Conservation (phyloP, 345 rosid genomes). For the Eucalyptus lansdowneana region DNA sequence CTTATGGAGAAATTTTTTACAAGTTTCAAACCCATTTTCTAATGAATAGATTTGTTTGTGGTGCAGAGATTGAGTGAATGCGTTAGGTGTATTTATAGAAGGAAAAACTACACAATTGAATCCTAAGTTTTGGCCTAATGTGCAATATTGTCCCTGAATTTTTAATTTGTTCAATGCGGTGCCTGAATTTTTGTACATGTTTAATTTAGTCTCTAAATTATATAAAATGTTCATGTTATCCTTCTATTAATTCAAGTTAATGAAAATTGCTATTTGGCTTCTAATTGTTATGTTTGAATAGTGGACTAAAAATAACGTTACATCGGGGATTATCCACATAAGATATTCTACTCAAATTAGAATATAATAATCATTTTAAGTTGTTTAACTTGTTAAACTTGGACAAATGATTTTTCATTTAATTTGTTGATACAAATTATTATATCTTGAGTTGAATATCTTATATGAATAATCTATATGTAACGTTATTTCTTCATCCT, state of each 20-base stretch:
- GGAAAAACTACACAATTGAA: background rate
- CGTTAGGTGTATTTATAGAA: background rate
- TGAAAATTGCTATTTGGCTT: background rate
- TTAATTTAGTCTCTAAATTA: no score
- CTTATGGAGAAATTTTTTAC: no score
- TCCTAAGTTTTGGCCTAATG: background rate
- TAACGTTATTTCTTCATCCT: no score
- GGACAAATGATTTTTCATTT: background rate
- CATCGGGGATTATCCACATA: no score
- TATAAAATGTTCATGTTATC: no score
- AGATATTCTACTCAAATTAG: background rate
- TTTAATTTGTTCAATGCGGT: background rate
- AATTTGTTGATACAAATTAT: background rate
- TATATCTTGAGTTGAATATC: background rate
- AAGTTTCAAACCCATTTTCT: no score
- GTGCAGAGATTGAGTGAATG: background rate
- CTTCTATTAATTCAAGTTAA: background rate
- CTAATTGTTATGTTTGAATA: background rate
- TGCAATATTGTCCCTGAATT: background rate
- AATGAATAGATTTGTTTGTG: background rate
- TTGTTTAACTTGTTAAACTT: background rate
- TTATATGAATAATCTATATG: background rate
- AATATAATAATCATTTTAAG: no score
- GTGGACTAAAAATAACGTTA: no score
- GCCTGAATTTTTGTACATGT: background rate